Evolutionary conservation across 768 basidiomycete species (phyloP).

Genomic region (Mycena capillaripes): DNA sequence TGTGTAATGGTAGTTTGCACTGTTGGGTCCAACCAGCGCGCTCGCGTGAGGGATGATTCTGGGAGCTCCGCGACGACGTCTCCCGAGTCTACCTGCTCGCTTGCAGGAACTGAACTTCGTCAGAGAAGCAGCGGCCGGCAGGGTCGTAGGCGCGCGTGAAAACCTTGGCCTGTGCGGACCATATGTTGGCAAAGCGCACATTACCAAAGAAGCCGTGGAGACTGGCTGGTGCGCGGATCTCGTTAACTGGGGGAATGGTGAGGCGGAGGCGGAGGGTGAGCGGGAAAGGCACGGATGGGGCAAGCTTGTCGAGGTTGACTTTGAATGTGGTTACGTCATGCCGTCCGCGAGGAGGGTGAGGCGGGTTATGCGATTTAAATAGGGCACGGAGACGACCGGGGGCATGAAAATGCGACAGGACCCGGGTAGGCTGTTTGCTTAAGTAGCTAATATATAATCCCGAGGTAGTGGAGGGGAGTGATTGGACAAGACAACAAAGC

Average conservation of each 20-base stretch:
- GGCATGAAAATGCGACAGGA: background rate
- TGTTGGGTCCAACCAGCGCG: conserved; percentile 78
- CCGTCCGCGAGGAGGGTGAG: conserved; percentile 76
- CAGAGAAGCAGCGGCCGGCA: conserved; percentile 63
- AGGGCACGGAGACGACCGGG: conserved; percentile 35
- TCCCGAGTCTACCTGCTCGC: conserved; percentile 63
- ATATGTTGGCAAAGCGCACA: conserved; percentile 66
- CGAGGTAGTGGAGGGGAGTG: no score
- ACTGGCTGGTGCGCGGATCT: conserved; percentile 66
- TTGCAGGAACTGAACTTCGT: conserved; percentile 68
- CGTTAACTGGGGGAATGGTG: conserved; percentile 67
- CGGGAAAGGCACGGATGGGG: conserved; percentile 52
- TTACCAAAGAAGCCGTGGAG: conserved; percentile 75
- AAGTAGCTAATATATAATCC: no score
- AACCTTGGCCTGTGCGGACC: conserved; percentile 69
- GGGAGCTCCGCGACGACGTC: conserved; percentile 71
- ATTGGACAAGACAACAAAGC: no score
- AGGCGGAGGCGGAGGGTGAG: conserved; percentile 71
- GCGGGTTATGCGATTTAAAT: conserved; percentile 51
- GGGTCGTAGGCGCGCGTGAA: conserved; percentile 69
- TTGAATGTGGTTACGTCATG: conserved; percentile 74
- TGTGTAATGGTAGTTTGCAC: conserved; percentile 74
- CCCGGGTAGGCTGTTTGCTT: conserved; percentile 27
- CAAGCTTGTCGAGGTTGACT: conserved; percentile 71
- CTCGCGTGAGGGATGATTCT: conserved; percentile 74